Conservation (phyloP, 306 rosid genomes). For the Vicia faba region DNA sequence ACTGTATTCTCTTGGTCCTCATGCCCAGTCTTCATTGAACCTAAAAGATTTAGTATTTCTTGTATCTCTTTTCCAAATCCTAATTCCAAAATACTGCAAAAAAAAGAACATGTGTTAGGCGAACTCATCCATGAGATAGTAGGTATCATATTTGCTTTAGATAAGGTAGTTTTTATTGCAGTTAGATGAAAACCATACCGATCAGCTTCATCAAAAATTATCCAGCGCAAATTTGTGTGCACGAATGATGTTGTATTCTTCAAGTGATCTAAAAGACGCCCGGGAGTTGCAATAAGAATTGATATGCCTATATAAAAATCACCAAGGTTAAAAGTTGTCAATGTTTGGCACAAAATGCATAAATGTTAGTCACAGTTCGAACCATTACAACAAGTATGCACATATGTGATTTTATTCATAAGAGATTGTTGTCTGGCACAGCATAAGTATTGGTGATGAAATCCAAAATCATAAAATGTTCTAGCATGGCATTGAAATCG, state of each 20-base stretch:
- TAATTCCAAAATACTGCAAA: slow-evolving; percentile 82
- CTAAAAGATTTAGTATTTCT: slow-evolving; percentile 75
- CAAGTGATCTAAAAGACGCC: slow-evolving; percentile 90
- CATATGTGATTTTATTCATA: too few species aligned
- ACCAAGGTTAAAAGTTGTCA: slow-evolving; percentile 7
- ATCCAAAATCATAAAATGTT: not conserved
- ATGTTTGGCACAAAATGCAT: not conserved
- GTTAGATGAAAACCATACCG: slow-evolving; percentile 54
- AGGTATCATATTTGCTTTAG: not conserved
- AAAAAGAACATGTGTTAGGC: not conserved
- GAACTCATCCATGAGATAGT: slow-evolving; percentile 3
- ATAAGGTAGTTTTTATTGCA: slow-evolving; percentile 2
- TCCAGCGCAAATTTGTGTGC: slow-evolving; percentile 77
- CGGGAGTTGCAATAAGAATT: slow-evolving; percentile 92
- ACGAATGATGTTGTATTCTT: slow-evolving; percentile 79
- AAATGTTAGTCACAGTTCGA: not conserved
- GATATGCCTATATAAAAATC: slow-evolving; percentile 68
- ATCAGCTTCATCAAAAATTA: slow-evolving; percentile 95
- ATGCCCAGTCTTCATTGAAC: slow-evolving; percentile 47
- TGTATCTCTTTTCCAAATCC: slow-evolving; percentile 93
- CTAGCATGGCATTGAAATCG: not conserved
- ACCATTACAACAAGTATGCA: not conserved
- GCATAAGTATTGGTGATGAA: not conserved
- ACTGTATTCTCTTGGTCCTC: slow-evolving; percentile 40
- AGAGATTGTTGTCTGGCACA: not conserved